Conservation (phyloP, 2,329 filamentous ascomycete species). For the Aspergillus sp. region DNA sequence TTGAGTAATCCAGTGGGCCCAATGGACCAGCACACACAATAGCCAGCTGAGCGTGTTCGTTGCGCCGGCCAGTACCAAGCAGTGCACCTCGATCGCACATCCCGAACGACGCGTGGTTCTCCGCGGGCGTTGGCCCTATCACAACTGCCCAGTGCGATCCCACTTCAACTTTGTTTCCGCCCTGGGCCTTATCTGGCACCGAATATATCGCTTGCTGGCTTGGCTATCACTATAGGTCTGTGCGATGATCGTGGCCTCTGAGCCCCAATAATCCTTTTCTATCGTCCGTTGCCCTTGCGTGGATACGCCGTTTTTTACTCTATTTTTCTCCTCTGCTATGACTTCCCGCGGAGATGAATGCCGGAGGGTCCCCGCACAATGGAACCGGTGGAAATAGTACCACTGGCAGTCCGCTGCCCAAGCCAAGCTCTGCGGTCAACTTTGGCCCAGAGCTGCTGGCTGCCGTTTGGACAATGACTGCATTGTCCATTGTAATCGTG, state of each 20-base stretch:
- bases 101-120: background rate
- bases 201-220: background rate
- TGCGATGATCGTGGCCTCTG: background rate
- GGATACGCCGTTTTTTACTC: background rate
- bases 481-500: background rate
- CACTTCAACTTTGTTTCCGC: background rate
- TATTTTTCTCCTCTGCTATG: background rate
- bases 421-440: background rate
- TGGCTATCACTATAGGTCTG: background rate
- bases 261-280: background rate
- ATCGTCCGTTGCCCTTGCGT: background rate
- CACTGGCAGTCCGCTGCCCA: background rate
- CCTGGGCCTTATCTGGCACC: background rate
- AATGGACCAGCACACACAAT: too few species aligned
- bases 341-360: background rate
- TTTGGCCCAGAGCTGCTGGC: background rate
- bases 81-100: background rate
- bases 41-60: background rate
- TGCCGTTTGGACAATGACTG: conserved; percentile 2
- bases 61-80: background rate
- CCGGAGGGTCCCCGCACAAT: background rate
- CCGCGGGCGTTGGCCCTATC: background rate
- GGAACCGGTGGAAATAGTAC: background rate
- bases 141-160: background rate
- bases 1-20: too few species aligned